Conservation (phyloP, 1,284 basidiomycete genomes). For the Cerioporus squamosus region DNA sequence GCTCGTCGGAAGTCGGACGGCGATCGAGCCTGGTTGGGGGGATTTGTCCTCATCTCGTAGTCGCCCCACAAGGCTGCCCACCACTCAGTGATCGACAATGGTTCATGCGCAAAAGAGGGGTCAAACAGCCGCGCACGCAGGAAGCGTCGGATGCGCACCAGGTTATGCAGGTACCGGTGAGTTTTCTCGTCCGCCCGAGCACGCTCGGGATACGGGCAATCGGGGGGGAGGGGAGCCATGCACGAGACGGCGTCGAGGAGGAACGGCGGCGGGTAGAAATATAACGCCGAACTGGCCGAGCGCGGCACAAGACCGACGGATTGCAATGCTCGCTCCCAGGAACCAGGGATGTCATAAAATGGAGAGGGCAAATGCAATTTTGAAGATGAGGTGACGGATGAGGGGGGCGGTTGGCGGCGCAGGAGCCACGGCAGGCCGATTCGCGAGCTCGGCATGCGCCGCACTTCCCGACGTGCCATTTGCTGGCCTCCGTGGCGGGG, state of each 20-base stretch:
- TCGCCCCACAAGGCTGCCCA: background rate
- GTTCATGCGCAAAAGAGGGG: background rate
- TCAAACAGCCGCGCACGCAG: background rate
- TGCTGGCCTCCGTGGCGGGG: background rate
- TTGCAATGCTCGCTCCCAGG: background rate
- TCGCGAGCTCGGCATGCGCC: background rate
- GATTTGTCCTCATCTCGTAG: background rate
- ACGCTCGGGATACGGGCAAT: background rate
- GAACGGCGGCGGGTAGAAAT: constrained; percentile 10
- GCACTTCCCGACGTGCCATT: no score
- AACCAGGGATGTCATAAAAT: background rate
- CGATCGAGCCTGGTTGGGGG: background rate
- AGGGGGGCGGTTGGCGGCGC: no score
- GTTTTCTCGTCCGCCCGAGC: background rate
- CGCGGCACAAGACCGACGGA: background rate
- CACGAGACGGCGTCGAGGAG: background rate
- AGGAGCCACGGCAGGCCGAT: no score
- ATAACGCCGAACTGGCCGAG: background rate
- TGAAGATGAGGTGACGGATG: no score
- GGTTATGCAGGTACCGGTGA: constrained; percentile 2
- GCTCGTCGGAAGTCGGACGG: background rate
- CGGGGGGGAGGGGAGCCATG: no score
- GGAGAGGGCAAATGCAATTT: background rate
- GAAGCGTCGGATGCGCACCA: background rate
- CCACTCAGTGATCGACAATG: constrained; percentile 1